Evolutionary conservation across 1,284 basidiomycete genomes (phyloP), one percentile per base, ranked within the genome.

Genomic region (Trichosporon ovoides): DNA sequence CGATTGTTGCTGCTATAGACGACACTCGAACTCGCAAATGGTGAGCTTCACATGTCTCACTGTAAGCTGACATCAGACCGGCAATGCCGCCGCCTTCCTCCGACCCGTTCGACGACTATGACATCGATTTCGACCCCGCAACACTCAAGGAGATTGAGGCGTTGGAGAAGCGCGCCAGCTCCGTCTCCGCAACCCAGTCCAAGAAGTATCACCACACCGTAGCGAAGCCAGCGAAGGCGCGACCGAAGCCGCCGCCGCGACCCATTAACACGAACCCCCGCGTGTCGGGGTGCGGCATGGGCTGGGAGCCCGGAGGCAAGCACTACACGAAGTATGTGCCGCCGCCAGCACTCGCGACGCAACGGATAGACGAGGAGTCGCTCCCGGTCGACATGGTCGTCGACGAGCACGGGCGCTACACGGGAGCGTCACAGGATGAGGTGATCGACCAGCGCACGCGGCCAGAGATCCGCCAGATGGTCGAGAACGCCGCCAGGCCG

Each of bases 241-340:
- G 55, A 3, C 52, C 43, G 24, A 40, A 19, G n/a, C 48, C 22
- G 40, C 52, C 62, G 10, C 71, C 72, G 12, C 35, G 62, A 37
- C 70, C 72, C 7, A 35, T 75, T 16, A 73, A 73, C 53, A 71
- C 70, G 3, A 66, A 69, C 53, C 73, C 73, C 5, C 48, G 70
- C 20, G 62, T 62, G 3, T 59, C 57, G 11, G 55, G 24, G 6
- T 62, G 63, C 10, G 71, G 68, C 12, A 71, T 75, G 43, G 73
- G 73, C 7, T 73, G 69, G 67, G 71, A 70, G 57, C 37, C 67
- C 34, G 68, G 68, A 13, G 72, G 73, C 0, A 73, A 75, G 51
- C 38, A 58, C 34, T 24, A 20, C 1, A 19, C 28, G 2, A 37
- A 55, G 12, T 20, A 46, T 1, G 53, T 7, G 31, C 37, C 38